Conservation (phyloP, 1,139 yeast genomes). For the Magnusiomyces ingens region DNA sequence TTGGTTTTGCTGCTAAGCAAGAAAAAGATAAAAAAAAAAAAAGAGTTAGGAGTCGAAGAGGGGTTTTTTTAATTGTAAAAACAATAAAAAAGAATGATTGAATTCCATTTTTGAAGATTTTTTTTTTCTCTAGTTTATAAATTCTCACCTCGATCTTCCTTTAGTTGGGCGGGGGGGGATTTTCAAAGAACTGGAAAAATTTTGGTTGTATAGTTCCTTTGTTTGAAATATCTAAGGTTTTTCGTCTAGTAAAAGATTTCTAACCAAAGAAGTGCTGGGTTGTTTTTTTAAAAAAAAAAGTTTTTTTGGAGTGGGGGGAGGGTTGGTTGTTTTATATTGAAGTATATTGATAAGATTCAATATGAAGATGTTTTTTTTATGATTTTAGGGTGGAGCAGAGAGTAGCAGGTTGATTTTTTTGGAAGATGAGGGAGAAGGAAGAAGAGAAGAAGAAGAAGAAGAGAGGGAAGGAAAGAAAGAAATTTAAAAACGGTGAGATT, state of each 20-base stretch:
- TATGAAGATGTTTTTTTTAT: constrained; percentile 1
- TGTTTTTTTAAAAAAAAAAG: no score
- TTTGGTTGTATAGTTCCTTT: not conserved
- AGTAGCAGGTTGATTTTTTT: constrained; percentile 9
- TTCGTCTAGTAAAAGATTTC: not conserved
- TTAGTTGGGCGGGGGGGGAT: not conserved
- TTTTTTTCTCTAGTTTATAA: not conserved
- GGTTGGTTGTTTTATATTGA: constrained; percentile 5
- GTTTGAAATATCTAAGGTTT: not conserved
- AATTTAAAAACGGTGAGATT: not conserved
- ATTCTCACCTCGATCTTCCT: constrained; percentile 9
- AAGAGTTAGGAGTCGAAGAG: not conserved
- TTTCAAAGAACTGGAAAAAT: not conserved
- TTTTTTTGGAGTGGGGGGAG: not conserved
- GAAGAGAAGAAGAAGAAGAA: constrained; percentile 4
- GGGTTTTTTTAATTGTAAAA: not conserved
- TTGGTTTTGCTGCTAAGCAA: not conserved
- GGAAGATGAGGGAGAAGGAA: constrained; percentile 15
- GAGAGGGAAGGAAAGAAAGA: constrained; percentile 5
- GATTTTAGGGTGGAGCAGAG: not conserved
- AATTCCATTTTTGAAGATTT: not conserved
- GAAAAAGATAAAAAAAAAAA: not conserved
- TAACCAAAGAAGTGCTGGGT: not conserved
- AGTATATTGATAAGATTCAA: not conserved
- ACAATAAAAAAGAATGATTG: not conserved